Conservation (phyloP, 1,139 yeast genomes). For the Pichia sp. region DNA sequence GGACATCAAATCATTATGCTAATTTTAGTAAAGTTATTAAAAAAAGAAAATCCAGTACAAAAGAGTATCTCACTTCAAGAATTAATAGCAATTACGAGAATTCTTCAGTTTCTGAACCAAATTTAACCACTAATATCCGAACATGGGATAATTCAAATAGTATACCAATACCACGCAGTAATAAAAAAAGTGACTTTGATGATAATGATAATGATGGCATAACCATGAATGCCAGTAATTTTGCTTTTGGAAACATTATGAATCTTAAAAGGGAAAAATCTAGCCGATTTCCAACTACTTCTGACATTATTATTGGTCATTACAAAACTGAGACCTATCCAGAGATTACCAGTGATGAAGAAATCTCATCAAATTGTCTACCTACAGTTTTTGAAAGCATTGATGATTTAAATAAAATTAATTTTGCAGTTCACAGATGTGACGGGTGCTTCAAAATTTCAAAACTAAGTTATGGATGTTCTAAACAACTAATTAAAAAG, state of each 20-base stretch:
- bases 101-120: background rate
- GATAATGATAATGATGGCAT: background rate
- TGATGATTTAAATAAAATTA: conserved; percentile 6
- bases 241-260: background rate
- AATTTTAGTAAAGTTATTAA: background rate
- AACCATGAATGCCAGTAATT: background rate
- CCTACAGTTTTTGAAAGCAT: conserved; percentile 3
- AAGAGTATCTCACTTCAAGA: background rate
- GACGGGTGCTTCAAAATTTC: conserved; percentile 11
- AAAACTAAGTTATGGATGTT: conserved; percentile 11
- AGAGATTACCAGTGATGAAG: too few relatives aligned
- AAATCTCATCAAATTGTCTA: background rate
- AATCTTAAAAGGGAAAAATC: background rate
- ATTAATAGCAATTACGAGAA: background rate
- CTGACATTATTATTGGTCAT: background rate
- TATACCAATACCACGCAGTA: background rate
- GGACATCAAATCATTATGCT: background rate
- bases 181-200: background rate
- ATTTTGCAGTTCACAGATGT: conserved; percentile 4
- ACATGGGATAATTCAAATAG: background rate
- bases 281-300: background rate
- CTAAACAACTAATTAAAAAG: conserved; percentile 4
- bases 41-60: background rate
- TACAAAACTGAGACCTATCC: background rate
- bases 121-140: background rate